Percentiles rank a stretch among this genome's conserved stretches.
These are phyloP conservation scores for Aspergillus quadrilineatus DNA, from an alignment of 2,329 filamentous ascomycete genomes.

Conservation along the genomic window DNA sequence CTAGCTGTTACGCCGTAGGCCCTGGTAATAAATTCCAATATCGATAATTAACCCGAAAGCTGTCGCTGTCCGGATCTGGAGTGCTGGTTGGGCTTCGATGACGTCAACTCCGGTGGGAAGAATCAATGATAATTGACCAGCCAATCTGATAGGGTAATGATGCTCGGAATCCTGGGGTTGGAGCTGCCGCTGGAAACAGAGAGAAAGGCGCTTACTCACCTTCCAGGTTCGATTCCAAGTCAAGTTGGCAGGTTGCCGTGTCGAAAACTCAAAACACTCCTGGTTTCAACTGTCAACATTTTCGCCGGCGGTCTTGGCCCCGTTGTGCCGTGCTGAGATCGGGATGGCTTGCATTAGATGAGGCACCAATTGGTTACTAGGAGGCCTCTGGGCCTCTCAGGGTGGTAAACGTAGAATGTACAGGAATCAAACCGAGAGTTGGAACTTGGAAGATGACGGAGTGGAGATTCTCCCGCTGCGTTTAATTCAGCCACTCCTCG, in stretches of 20 bases:
- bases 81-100: neutral
- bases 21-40: neutral
- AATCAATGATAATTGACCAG: neutral
- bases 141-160: neutral
- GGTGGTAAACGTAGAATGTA: neutral
- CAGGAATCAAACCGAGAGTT: constrained; percentile 1
- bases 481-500: constrained; percentile 21
- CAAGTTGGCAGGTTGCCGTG: neutral
- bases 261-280: neutral
- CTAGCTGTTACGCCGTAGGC: neutral
- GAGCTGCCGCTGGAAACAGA: neutral
- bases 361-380: neutral
- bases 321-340: constrained; percentile 9
- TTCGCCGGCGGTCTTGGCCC: neutral
- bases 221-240: neutral
- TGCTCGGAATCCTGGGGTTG: neutral
- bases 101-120: neutral
- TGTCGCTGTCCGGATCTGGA: neutral
- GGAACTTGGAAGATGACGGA: neutral
- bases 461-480: constrained; percentile 13
- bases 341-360: constrained; percentile 6
- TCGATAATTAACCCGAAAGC: neutral
- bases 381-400: neutral
- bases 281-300: neutral
- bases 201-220: neutral